Base-by-base conservation (phyloP, 768 basidiomycete genomes). In the Megacollybia marginata region DNA sequence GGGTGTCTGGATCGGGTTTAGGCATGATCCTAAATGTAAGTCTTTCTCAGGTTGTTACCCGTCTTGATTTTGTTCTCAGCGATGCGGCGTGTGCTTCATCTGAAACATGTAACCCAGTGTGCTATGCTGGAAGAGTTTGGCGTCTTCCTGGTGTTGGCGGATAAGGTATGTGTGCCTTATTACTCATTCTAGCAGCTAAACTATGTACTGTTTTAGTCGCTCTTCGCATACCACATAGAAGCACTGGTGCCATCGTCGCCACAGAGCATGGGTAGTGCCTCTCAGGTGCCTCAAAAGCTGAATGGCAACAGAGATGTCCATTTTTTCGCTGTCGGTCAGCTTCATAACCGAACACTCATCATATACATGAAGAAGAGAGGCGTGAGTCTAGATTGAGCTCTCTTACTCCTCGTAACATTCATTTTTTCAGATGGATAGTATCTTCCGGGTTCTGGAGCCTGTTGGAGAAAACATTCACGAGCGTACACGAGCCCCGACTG, bases 181-280 rank as follows among this genome's bases (percentile, higher is more conserved):
- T 28, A 28, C 23, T 28, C 23, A 28, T 3, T 28, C 6, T 3
- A 28, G 23, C 23, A 28, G 23, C 23, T 28, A 28, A 28, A 28
- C 2, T 28, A 28, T 3, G 6, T 6, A 28, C 23, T 9, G 85
- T 42, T 49, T 15, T 54, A 91, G 85, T 84, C 85, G 0, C 72
- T 98, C 2, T 91, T 96, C 52, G 94, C 96, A 1, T 93, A 94
- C 58, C 91, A 92, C 55, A 94, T 98, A 46, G 95, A 99, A 65
- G 93, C 94, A 0, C 78, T 99, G 32, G 93, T 98, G 8, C 95
- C 94, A 1, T 88, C 92, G 2, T 82, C 85, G 0, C 81, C 82
- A 7, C 77, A 82, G 42, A 82, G 75, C 48, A 28, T 28, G 23
- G 68, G 79, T 33, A 79, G 82, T 57, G 78, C 78, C 5, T 78